These are phyloP conservation scores for Pythium biforme DNA, from an alignment of 352 stramenopile genomes.

Conservation along the genomic window DNA sequence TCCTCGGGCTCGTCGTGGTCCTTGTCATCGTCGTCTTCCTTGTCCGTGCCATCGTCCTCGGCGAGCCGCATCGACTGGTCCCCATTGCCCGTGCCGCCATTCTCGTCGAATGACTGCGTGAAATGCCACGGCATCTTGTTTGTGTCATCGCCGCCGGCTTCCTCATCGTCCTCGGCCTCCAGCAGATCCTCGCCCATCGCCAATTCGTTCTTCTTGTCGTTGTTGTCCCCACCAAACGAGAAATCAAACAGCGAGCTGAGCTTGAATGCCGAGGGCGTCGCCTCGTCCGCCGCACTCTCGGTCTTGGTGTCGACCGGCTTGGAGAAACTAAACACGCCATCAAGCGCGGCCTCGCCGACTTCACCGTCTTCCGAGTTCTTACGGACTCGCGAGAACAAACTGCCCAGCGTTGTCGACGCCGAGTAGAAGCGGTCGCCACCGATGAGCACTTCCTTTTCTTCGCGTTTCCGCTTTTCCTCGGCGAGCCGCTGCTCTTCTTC, in stretches of 20 bases:
- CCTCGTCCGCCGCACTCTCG: constrained; percentile 12
- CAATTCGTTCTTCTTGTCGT: constrained; percentile 31
- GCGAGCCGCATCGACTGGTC: constrained; percentile 29
- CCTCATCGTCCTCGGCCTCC: constrained; percentile 28
- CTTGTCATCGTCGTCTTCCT: constrained; percentile 24
- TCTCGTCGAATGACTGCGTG: constrained; percentile 35
- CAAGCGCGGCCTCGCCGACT: constrained; percentile 68
- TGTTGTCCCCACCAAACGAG: constrained; percentile 51
- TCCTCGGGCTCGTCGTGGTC: constrained; percentile 10
- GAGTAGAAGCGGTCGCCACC: constrained; percentile 76
- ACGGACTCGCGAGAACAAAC: constrained; percentile 71
- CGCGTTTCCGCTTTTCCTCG: constrained; percentile 25
- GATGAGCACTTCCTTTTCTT: constrained; percentile 50
- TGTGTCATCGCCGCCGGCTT: not conserved
- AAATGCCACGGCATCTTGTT: constrained; percentile 43
- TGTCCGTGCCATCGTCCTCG: constrained; percentile 26
- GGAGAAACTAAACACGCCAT: constrained; percentile 55
- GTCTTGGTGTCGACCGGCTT: constrained; percentile 11
- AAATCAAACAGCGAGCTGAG: constrained; percentile 73
- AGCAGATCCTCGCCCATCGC: constrained; percentile 53
- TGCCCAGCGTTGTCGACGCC: constrained; percentile 53
- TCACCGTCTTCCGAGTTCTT: constrained; percentile 83
- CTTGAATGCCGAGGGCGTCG: constrained; percentile 47
- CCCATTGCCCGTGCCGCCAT: constrained; percentile 36
- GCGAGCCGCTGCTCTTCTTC: constrained; percentile 24